Conservation (phyloP, 1,284 basidiomycete genomes). For the Rhodotorula sp. region DNA sequence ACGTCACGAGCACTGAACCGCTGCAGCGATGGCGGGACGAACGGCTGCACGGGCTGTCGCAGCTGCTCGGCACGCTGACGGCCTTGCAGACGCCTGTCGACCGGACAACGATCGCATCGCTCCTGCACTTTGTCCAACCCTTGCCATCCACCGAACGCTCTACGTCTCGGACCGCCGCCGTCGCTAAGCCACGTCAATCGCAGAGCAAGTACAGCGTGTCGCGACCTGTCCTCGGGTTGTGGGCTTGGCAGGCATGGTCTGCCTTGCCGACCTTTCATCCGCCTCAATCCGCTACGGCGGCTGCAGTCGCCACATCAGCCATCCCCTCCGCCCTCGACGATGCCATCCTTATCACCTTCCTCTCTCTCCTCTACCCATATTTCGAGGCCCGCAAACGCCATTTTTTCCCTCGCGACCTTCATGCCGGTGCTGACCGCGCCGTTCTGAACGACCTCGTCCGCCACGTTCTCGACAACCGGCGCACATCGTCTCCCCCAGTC, state of each 20-base stretch:
- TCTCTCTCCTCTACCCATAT: conserved; percentile 1
- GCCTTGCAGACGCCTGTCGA: not conserved
- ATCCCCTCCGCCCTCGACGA: not conserved
- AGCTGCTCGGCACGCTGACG: not conserved
- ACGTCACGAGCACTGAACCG: rapidly evolving
- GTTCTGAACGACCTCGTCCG: conserved; percentile 2
- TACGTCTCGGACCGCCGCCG: too few species aligned
- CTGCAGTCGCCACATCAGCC: too few species aligned
- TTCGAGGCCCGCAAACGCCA: not conserved
- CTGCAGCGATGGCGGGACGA: not conserved
- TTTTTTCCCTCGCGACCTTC: not conserved
- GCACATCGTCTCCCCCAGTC: not conserved
- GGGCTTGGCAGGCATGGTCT: conserved; percentile 1
- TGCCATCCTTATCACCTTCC: conserved; percentile 1
- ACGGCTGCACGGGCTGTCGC: not conserved
- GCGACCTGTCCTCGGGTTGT: not conserved
- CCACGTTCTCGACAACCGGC: not conserved
- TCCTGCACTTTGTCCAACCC: conserved; percentile 2
- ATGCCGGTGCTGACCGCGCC: not conserved
- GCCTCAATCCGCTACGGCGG: not conserved
- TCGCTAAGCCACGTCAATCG: not conserved
- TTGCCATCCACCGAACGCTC: not conserved
- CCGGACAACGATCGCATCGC: conserved; percentile 3
- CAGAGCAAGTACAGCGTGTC: not conserved
- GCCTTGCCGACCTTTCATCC: not conserved